A percentile compares a stretch with the other conserved stretches of the same genome.
These are phyloP conservation scores for Aspergillus homomorphus DNA, from an alignment of 495 filamentous ascomycete species.

Conservation along the genomic window DNA sequence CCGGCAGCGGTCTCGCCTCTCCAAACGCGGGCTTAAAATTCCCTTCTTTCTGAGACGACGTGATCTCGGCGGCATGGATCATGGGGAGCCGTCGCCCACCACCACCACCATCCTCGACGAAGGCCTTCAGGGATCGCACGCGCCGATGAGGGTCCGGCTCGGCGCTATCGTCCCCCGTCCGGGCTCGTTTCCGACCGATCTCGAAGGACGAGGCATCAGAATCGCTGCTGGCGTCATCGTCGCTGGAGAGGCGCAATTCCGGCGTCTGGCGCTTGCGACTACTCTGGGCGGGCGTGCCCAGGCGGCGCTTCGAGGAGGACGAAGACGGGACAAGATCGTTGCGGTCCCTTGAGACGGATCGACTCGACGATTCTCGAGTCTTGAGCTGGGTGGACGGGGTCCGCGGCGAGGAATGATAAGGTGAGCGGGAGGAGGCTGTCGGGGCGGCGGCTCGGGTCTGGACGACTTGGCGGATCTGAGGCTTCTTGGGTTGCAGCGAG, in stretches of 20 bases:
- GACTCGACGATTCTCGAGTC: slow-evolving; percentile 27
- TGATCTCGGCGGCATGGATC: slow-evolving; percentile 69
- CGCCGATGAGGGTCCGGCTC: slow-evolving; percentile 57
- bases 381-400: slow-evolving; percentile 27
- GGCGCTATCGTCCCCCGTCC: slow-evolving; percentile 38
- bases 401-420: slow-evolving; percentile 19
- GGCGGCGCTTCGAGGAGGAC: slow-evolving; percentile 34
- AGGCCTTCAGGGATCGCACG: slow-evolving; percentile 59
- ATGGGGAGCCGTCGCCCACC: slow-evolving; percentile 48
- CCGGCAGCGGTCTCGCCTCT: slow-evolving; percentile 44
- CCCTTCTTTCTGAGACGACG: slow-evolving; percentile 44
- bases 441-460: slow-evolving; percentile 37
- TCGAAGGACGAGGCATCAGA: slow-evolving; percentile 42
- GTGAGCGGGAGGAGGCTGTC: slow-evolving; percentile 30
- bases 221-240: slow-evolving; percentile 46
- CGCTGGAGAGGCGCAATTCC: slow-evolving; percentile 47
- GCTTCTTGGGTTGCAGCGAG: slow-evolving; percentile 48
- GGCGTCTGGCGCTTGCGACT: slow-evolving; percentile 46
- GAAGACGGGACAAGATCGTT: slow-evolving; percentile 27
- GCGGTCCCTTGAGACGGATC: slow-evolving; percentile 33
- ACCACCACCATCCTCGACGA: slow-evolving; percentile 42
- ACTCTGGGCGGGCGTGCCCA: slow-evolving; percentile 33
- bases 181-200: slow-evolving; percentile 46
- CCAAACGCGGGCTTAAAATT: slow-evolving; percentile 49
- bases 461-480: slow-evolving; percentile 48